Conservation (phyloP, 371 early-diverging fungal genomes). For the Gilbertella persicaria region DNA sequence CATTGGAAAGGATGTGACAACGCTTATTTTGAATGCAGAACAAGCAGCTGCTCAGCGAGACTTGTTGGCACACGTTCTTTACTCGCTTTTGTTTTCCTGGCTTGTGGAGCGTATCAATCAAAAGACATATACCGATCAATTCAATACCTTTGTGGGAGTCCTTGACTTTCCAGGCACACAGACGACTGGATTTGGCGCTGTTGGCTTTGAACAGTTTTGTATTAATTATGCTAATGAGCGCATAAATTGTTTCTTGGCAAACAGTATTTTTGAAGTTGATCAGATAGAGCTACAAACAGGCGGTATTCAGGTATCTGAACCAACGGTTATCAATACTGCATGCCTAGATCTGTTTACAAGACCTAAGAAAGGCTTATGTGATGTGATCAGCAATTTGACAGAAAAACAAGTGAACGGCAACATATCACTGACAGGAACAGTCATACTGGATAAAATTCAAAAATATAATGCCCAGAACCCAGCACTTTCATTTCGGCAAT, state of each 20-base stretch:
- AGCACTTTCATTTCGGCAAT: conserved; percentile 9
- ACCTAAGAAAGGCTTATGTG: conserved; percentile 46
- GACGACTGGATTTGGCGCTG: conserved; percentile 14
- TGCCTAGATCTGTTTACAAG: conserved; percentile 49
- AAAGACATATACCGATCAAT: conserved; percentile 45
- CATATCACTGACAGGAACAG: conserved; percentile 23
- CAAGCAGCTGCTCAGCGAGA: conserved; percentile 44
- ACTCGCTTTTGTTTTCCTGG: conserved; percentile 29
- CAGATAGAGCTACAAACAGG: conserved; percentile 43
- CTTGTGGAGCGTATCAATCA: conserved; percentile 24
- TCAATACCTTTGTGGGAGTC: conserved; percentile 68
- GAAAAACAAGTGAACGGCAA: conserved; percentile 24
- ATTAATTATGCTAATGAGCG: conserved; percentile 82
- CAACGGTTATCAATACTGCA: conserved; percentile 28
- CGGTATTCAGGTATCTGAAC: conserved; percentile 49
- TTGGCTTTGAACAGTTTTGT: conserved; percentile 71
- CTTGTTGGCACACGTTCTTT: conserved; percentile 19
- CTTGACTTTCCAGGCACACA: conserved; percentile 70
- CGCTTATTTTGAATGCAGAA: conserved; percentile 50
- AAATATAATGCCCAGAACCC: conserved; percentile 23
- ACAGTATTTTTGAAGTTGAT: conserved; percentile 62
- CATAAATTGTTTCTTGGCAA: conserved; percentile 57
- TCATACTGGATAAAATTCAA: conserved; percentile 26
- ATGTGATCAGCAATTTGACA: conserved; percentile 37
- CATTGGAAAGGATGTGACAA: conserved; percentile 50